Percentiles rank a stretch among this genome's conserved stretches.
Conservation (phyloP, 2,329 filamentous ascomycete species). For the Ophiosphaerella korrae region DNA sequence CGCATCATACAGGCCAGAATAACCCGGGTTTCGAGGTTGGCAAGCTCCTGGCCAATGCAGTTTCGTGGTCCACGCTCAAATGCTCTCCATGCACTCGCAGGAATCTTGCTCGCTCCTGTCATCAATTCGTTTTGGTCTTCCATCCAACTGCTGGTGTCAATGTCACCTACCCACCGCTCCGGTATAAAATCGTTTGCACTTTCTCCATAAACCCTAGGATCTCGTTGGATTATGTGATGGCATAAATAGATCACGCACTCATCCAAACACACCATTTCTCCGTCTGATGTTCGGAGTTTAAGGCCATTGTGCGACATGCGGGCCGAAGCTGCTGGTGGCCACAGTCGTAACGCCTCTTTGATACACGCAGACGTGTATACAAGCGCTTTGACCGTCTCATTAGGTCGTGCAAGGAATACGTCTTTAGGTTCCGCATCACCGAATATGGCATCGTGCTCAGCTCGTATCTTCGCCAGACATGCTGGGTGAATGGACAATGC, state of each 20-base stretch:
- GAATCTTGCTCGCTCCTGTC: constrained; percentile 31
- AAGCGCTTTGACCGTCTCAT: constrained; percentile 56
- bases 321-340: constrained; percentile 55
- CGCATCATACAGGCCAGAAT: constrained; percentile 52
- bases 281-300: constrained; percentile 49
- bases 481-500: constrained; percentile 37
- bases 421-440: constrained; percentile 50
- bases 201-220: constrained; percentile 39
- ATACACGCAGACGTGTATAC: constrained; percentile 60
- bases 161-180: constrained; percentile 47
- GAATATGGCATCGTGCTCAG: constrained; percentile 61
- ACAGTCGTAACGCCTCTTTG: constrained; percentile 61
- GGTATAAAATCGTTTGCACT: constrained; percentile 40
- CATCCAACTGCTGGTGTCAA: constrained; percentile 24
- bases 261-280: constrained; percentile 52
- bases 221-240: constrained; percentile 48
- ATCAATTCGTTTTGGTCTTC: constrained; percentile 16
- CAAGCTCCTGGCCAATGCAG: constrained; percentile 65
- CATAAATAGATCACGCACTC: constrained; percentile 53
- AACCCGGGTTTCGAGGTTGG: constrained; percentile 58
- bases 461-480: constrained; percentile 41
- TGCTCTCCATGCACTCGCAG: constrained; percentile 56
- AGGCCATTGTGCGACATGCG: constrained; percentile 49
- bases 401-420: constrained; percentile 50
- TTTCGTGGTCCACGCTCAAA: constrained; percentile 62